Evolutionary conservation across 148 eudicot genomes (phyloP), one percentile per base, ranked within the genome.

Genomic region (Rhododendron williamsianum): DNA sequence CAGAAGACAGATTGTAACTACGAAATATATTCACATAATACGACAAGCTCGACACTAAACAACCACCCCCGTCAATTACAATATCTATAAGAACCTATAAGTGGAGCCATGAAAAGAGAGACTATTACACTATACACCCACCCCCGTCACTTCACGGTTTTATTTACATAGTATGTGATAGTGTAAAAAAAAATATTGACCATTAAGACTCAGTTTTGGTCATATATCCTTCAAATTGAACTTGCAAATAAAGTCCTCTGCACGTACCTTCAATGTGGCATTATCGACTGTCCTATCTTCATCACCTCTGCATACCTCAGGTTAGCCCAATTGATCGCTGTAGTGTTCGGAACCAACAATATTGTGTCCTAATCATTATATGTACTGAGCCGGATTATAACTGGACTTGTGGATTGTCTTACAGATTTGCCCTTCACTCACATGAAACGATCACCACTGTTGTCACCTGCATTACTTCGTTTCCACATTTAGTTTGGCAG

Each of bases 381-480:
- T 78, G 56, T 63, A 65, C 85, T n/a, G 81, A 78, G 79, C 71
- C 16, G 72, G 72, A 58, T 80, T 51, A 84, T 80, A 27, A 58
- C 54, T 49, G 84, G 43, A 76, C 65, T 21, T 48, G 21, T 4
- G 10, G 81, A 73, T 60, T n/a, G 49, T 15, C 18, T 72, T 80
- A 30, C 84, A 84, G 73, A 36, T 23, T 82, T 67, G 63, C 54
- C 73, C 49, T 83, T 86, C 86, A 73, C 84, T 86, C 86, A 91
- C 87, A 82, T 63, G 78, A 85, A 73, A 80, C 78, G 83, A 43
- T 86, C 85, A 52, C 81, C 33, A n/a, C 86, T 11, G 9, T 63
- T 85, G 81, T 91, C 86, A 87, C 92, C 91, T 91, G 86, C 87
- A 84, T 86, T 86, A 85, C 90, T 88, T 83, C 23, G 18, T 4